Evolutionary conservation across 2,329 filamentous ascomycete genomes (phyloP), one percentile per base, ranked within the genome.

Genomic region (Aureobasidium mangrovei): DNA sequence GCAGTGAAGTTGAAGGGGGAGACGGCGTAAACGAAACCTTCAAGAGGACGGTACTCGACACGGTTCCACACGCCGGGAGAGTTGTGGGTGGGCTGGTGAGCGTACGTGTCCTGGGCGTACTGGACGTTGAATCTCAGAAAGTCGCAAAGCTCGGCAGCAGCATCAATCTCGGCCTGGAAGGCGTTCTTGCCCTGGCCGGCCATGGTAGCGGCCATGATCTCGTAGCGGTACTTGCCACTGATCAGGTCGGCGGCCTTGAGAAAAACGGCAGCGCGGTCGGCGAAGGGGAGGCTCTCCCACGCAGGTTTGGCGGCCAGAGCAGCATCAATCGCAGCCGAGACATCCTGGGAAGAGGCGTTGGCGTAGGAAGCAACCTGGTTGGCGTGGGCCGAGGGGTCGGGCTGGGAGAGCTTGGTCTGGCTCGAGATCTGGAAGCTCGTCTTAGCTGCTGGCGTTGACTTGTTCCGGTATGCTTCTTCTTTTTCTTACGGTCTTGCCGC

Each of bases 161-260:
- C 81, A 70, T 97, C 91, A 60, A 97, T 97, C 78, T 98, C 91
- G n/a, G 93, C 91, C 73, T 98, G 91, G 90, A 90, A 97, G 45
- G 88, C 89, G 70, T 96, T 97, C 81, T 97, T 97, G 65, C 93
- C 91, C 73, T 98, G 91, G 58, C 91, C 93, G 32, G 95, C 77
- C 82, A 97, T 95, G 10, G 93, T 96, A 42, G 89, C 83, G 6
- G 93, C 91, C 87, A 97, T 95, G 63, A 98, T 82, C 55, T 96
- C 89, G 72, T 95, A 96, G 67, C 93, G 82, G 74, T 98, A 97
- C 75, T 97, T 97, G 60, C 81, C 86, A 53, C 86, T 77, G 62
- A 98, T 82, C 59, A 98, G 77, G 68, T 97, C 91, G 33, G 91
- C 91, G 3, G 93, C 91, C 78, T 96, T 96, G 65, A 97, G 81